Conservation (phyloP, 139 green algal species). For the Mesostigma viride region DNA sequence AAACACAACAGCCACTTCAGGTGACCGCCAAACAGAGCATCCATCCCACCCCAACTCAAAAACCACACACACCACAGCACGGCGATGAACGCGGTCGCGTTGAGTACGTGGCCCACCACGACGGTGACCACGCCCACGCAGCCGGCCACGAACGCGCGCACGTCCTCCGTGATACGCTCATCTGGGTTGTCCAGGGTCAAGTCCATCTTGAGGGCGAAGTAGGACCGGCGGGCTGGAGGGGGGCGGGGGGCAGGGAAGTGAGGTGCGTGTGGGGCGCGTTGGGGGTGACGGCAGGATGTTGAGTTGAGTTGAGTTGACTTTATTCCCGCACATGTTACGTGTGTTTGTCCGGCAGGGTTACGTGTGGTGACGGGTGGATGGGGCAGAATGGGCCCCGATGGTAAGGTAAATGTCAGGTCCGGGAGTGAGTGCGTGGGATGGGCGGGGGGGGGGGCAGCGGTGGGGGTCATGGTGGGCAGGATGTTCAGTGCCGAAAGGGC, state of each 20-base stretch:
- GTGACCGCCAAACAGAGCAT: no score
- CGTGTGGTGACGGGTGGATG: no score
- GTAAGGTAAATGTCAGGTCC: no score
- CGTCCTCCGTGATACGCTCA: constrained; percentile 82
- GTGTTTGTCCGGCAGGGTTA: no score
- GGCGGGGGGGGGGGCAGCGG: no score
- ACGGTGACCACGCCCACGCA: constrained; percentile 49
- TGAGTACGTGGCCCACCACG: constrained; percentile 62
- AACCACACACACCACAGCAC: constrained; percentile 27
- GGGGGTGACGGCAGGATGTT: background rate
- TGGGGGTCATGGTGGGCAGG: no score
- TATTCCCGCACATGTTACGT: background rate
- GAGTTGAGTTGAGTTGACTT: background rate
- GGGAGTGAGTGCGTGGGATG: no score
- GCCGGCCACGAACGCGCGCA: constrained; percentile 50
- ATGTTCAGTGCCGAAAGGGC: no score
- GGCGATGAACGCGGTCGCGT: constrained; percentile 68
- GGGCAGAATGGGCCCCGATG: no score
- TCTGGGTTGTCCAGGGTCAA: constrained; percentile 38
- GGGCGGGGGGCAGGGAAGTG: constrained; percentile 4
- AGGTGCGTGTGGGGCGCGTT: background rate
- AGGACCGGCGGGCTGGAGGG: constrained; percentile 8
- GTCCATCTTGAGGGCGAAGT: constrained; percentile 20
- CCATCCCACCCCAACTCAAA: no score
- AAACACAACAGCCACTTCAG: no score